phyloP scores from a whole-genome alignment of 495 filamentous ascomycete species.

The Parathielavia appendiculata region DNA sequence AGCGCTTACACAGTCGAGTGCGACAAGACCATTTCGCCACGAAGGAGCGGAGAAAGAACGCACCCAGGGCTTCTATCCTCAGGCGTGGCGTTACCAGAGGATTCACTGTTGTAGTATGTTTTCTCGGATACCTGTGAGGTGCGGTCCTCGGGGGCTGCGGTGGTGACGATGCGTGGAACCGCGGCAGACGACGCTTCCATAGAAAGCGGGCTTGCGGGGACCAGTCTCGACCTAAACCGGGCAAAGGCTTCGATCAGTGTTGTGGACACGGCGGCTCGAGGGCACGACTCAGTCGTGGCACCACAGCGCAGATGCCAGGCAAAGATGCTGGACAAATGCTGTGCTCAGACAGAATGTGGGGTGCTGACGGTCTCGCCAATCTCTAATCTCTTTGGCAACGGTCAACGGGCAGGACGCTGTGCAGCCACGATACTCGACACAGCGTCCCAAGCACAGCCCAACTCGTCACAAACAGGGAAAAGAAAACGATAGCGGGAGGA shows the following conservation, averaged over 20 bases:
- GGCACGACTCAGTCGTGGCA: conserved; percentile 25
- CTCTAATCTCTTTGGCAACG: neutral
- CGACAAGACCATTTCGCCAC: neutral
- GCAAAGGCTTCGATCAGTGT: conserved; percentile 32
- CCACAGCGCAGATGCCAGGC: conserved; percentile 27
- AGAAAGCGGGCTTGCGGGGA: conserved; percentile 40
- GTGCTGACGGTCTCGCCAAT: neutral
- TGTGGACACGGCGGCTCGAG: conserved; percentile 33
- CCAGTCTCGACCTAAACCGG: conserved; percentile 35
- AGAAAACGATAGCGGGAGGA: neutral
- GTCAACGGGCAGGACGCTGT: neutral
- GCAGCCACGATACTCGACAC: conserved; percentile 1
- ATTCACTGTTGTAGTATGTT: conserved; percentile 36
- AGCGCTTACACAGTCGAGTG: neutral
- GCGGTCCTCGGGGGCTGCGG: conserved; percentile 28
- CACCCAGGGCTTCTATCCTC: conserved; percentile 33
- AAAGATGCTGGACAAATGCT: neutral
- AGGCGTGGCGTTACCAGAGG: conserved; percentile 32
- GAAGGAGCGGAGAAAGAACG: conserved; percentile 19
- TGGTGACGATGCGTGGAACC: conserved; percentile 38
- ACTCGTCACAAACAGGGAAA: neutral
- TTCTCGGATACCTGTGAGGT: conserved; percentile 24
- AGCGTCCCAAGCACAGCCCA: conserved; percentile 10
- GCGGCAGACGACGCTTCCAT: conserved; percentile 36
- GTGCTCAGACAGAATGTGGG: neutral